Conservation (phyloP, 805 yeast genomes). For the Ascoidea rubescens region DNA sequence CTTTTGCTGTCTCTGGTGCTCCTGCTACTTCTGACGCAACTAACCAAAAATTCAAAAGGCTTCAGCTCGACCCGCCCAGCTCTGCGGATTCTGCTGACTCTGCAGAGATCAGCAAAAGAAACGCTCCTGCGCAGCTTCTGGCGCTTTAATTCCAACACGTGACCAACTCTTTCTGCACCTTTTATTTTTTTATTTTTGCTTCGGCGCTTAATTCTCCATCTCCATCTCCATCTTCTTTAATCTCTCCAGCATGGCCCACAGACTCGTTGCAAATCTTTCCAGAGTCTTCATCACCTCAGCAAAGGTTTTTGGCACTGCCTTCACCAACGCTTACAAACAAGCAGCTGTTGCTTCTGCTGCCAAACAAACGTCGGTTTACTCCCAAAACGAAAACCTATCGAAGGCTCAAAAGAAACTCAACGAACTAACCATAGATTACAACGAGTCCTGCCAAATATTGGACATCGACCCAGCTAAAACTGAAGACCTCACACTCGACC, state of each 20-base stretch:
- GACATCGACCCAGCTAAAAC: constrained; percentile 51
- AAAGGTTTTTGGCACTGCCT: constrained; percentile 89
- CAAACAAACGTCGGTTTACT: constrained; percentile 37
- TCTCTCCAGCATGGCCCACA: constrained; percentile 50
- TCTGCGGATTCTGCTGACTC: too few species aligned
- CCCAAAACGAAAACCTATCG: constrained; percentile 26
- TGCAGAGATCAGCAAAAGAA: too few species aligned
- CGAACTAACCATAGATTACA: constrained; percentile 66
- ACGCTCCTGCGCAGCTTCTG: too few species aligned
- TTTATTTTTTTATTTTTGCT: too few species aligned
- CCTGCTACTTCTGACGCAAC: not conserved
- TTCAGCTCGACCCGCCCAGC: not conserved
- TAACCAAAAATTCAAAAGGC: not conserved
- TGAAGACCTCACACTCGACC: constrained; percentile 37
- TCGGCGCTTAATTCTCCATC: too few species aligned
- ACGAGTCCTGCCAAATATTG: constrained; percentile 84
- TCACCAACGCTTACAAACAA: constrained; percentile 92
- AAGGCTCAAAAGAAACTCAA: constrained; percentile 32
- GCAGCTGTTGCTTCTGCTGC: constrained; percentile 90
- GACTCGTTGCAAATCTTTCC: constrained; percentile 42
- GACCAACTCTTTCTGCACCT: too few species aligned
- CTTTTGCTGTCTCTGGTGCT: too few species aligned
- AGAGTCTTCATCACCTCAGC: constrained; percentile 92
- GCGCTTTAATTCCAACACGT: too few species aligned
- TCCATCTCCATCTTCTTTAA: too few species aligned